These are phyloP conservation scores for Beauveria sp. DNA, from an alignment of 2,329 filamentous ascomycete species.

Conservation along the genomic window DNA sequence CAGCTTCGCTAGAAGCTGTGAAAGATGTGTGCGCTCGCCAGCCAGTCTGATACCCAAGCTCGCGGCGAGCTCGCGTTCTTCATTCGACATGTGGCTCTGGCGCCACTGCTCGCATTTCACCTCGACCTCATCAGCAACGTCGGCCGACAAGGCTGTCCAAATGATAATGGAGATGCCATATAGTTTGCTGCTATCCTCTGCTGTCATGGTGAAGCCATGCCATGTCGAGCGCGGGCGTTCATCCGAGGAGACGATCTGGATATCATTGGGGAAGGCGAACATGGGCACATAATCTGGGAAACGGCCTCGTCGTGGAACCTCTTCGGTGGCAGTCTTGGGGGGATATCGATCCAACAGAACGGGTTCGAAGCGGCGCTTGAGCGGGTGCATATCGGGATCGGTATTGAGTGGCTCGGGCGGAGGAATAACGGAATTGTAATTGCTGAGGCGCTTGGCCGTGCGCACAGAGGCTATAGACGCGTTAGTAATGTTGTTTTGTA, in stretches of 20 bases:
- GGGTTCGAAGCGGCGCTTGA: conserved; percentile 90
- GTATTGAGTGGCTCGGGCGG: conserved; percentile 83
- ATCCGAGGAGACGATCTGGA: conserved; percentile 92
- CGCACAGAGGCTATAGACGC: conserved; percentile 49
- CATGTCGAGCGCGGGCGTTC: conserved; percentile 92
- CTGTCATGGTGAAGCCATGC: conserved; percentile 99
- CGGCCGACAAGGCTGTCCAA: conserved; percentile 79
- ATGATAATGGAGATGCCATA: conserved; percentile 88
- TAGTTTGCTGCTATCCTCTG: conserved; percentile 81
- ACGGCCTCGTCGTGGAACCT: conserved; percentile 68
- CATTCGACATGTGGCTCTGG: conserved; percentile 79
- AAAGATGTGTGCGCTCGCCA: conserved; percentile 80
- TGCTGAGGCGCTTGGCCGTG: conserved; percentile 83
- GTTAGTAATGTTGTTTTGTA: conserved; percentile 20
- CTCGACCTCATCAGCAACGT: conserved; percentile 77
- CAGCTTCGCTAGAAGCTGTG: conserved; percentile 75
- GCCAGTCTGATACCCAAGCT: conserved; percentile 86
- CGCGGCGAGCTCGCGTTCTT: conserved; percentile 85
- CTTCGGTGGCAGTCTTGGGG: conserved; percentile 71
- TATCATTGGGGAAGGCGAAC: conserved; percentile 98
- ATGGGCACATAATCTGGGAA: conserved; percentile 98
- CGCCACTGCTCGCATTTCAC: conserved; percentile 76
- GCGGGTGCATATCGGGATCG: conserved; percentile 88
- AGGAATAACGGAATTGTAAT: conserved; percentile 97
- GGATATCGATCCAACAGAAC: conserved; percentile 94